Evolutionary conservation across 2,329 filamentous ascomycete species (phyloP), one percentile per base, ranked within the genome.

Genomic region (Didymella arachidicola): DNA sequence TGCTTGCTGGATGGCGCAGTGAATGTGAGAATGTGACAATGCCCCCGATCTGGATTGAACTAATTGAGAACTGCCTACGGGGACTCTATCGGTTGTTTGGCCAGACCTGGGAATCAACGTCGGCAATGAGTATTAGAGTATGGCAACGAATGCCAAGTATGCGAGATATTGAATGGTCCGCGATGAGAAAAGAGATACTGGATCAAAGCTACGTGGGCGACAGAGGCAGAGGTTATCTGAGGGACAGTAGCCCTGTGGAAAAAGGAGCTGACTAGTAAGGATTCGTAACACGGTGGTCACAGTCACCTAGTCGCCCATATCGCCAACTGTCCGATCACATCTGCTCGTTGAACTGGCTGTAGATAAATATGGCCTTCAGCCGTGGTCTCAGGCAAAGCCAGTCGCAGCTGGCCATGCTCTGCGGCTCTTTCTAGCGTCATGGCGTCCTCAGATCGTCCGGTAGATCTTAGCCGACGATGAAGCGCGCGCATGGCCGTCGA

Each of bases 1-100:
- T 62, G 62, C 61, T 67, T 62, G 64, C 22, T 45, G 52, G 66
- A 64, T 65, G 65, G 60, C 65, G 65, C 60, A 63, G 62, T 58
- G 61, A 60, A 57, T 46, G 60, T 50, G 62, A 58, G 52, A 61
- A 60, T 65, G 61, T 49, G 53, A 44, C 55, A 53, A 53, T 63
- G 47, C 52, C 46, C 46, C 43, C 27, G 26, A 57, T 63, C 50
- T 57, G 56, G 52, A 62, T 44, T 46, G 32, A 34, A 26, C 50
- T 27, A 41, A 29, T 39, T 6, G 2, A 45, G 50, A 41, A 54
- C 56, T 42, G 51, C 34, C 50, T 41, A 51, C 50, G 32, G 50
- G 30, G 30, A 22, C 32, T 41, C 25, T 46, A 57, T 54, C 39
- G 50, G 39, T 22, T 41, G n/a, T 50, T 32, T 50, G 50, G 46